Conservation (phyloP, 768 basidiomycete genomes). For the Lactarius pseudohatsudake region DNA sequence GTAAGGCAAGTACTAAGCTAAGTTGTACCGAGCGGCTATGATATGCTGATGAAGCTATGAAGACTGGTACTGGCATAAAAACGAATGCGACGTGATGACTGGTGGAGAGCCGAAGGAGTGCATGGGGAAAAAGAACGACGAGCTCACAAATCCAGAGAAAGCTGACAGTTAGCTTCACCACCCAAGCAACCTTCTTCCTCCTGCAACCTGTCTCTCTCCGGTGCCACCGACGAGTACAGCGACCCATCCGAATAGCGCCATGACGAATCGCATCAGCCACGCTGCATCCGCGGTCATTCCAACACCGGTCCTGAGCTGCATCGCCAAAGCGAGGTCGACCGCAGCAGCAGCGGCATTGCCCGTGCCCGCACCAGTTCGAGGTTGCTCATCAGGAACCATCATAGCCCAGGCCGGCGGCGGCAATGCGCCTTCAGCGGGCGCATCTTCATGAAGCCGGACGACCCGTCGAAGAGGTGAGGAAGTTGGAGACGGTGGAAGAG, state of each 20-base stretch:
- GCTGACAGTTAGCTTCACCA: background rate
- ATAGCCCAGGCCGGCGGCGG: constrained; percentile 22
- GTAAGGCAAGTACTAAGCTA: background rate
- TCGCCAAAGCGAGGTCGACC: constrained; percentile 68
- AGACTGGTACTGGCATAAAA: constrained; percentile 1
- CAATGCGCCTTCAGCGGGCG: constrained; percentile 1
- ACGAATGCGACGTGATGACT: constrained; percentile 7
- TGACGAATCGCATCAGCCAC: constrained; percentile 77
- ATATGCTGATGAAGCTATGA: background rate
- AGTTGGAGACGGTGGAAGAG: constrained; percentile 27
- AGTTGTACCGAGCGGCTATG: background rate
- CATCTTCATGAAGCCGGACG: constrained; percentile 17
- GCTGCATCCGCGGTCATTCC: constrained; percentile 71
- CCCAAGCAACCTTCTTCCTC: constrained; percentile 15
- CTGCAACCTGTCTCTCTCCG: constrained; percentile 18
- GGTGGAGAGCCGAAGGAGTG: constrained; percentile 3
- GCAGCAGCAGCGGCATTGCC: constrained; percentile 42
- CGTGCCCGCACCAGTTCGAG: constrained; percentile 34
- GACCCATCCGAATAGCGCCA: constrained; percentile 80
- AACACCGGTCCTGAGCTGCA: constrained; percentile 74
- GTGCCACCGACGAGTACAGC: constrained; percentile 47
- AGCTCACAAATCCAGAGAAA: background rate
- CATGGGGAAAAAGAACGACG: background rate
- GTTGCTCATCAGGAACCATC: constrained; percentile 23
- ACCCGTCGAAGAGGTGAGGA: constrained; percentile 32